phyloP scores from a whole-genome alignment of 495 filamentous ascomycete species.

The Daldinia caldariorum region DNA sequence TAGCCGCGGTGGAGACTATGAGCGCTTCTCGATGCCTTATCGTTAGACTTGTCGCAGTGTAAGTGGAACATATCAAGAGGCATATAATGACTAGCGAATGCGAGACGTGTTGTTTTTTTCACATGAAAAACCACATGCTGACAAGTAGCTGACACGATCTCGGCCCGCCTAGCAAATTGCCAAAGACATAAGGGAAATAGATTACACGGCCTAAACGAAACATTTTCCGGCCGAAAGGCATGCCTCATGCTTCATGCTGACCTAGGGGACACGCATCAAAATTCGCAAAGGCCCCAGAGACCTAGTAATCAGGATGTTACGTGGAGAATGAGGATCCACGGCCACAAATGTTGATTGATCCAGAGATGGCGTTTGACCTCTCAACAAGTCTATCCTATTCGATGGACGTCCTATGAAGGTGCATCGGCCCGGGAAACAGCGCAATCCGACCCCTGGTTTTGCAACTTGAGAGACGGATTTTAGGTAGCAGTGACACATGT shows the following conservation, averaged over 20 bases:
- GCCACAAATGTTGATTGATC: slow-evolving; percentile 12
- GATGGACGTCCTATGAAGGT: background rate
- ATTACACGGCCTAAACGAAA: slow-evolving; percentile 14
- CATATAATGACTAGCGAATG: background rate
- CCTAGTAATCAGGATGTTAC: slow-evolving; percentile 19
- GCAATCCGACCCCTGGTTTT: slow-evolving; percentile 1
- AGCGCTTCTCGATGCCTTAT: slow-evolving; percentile 12
- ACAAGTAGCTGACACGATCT: slow-evolving; percentile 32
- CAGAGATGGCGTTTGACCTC: slow-evolving; percentile 12
- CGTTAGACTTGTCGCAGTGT: slow-evolving; percentile 11
- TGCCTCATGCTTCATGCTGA: background rate
- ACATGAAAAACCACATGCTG: too few relatives aligned
- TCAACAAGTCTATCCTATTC: background rate
- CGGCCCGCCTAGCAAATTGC: slow-evolving; percentile 26
- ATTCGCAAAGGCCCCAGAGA: slow-evolving; percentile 7
- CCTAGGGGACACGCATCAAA: slow-evolving; percentile 12
- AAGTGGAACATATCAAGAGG: slow-evolving; percentile 11
- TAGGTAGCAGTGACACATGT: background rate
- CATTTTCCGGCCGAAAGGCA: slow-evolving; percentile 5
- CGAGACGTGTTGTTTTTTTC: slow-evolving; percentile 21
- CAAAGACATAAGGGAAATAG: slow-evolving; percentile 8
- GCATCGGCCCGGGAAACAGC: background rate
- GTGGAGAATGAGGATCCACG: slow-evolving; percentile 16
- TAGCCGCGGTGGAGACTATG: slow-evolving; percentile 22
- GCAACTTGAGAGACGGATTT: background rate